Evolutionary conservation across 2,329 filamentous ascomycete species (phyloP).

Genomic region (Hypoxylon rubiginosum): DNA sequence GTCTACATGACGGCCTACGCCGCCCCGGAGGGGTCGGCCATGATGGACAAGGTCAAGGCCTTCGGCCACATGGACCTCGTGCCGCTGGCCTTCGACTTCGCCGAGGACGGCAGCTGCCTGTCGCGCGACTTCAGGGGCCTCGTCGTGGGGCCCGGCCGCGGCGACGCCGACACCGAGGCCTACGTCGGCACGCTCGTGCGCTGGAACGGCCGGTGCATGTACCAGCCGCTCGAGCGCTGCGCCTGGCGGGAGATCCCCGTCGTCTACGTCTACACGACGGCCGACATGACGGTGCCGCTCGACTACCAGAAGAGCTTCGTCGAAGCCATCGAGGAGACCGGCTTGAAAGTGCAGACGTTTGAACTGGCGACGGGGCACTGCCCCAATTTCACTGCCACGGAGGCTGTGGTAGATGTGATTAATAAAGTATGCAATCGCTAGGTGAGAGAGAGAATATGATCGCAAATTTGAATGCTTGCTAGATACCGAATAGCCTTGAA

Average conservation of each 20-base stretch:
- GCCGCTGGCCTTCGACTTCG: conserved; percentile 24
- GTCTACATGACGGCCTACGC: conserved; percentile 43
- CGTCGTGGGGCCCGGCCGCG: conserved; percentile 3
- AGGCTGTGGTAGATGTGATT: background rate
- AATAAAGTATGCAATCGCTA: background rate
- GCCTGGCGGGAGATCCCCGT: conserved; percentile 33
- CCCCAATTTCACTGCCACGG: background rate
- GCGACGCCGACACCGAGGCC: conserved; percentile 23
- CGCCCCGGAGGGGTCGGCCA: conserved; percentile 1
- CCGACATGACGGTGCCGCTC: conserved; percentile 25
- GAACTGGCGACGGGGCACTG: conserved; percentile 20
- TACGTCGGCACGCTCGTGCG: conserved; percentile 23
- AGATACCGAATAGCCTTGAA: too few species aligned
- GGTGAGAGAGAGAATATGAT: background rate
- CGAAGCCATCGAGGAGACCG: conserved; percentile 13
- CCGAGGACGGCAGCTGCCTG: conserved; percentile 14
- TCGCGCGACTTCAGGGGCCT: conserved; percentile 1
- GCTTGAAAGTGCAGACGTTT: conserved; percentile 21
- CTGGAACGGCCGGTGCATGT: conserved; percentile 42
- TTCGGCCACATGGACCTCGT: conserved; percentile 17
- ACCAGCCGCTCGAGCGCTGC: conserved; percentile 20
- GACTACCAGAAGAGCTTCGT: conserved; percentile 34
- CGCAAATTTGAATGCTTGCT: too few species aligned
- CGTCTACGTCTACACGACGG: conserved; percentile 32
- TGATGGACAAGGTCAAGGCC: conserved; percentile 12